phyloP scores from a whole-genome alignment of 1,284 basidiomycete species.

The Malassezia dermatis region DNA sequence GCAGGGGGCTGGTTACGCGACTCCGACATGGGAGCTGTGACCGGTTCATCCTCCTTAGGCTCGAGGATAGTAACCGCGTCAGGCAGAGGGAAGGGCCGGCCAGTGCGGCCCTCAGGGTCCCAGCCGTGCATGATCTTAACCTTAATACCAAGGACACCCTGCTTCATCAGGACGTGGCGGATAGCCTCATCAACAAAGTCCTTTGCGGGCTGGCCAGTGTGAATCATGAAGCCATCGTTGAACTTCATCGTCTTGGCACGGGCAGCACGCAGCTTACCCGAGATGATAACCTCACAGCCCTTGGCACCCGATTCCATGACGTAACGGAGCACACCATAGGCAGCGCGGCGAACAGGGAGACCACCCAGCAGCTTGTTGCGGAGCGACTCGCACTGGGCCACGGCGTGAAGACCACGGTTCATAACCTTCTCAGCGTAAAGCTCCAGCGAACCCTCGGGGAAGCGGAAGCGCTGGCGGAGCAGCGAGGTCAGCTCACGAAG shows the following conservation, averaged over 20 bases:
- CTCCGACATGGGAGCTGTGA: slow-evolving; percentile 47
- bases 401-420: slow-evolving; percentile 94
- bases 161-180: slow-evolving; percentile 93
- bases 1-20: slow-evolving; percentile 31
- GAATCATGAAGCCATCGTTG: slow-evolving; percentile 99
- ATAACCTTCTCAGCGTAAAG: slow-evolving; percentile 99
- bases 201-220: slow-evolving; percentile 94
- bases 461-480: slow-evolving; percentile 99
- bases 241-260: slow-evolving; percentile 99
- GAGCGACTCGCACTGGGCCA: slow-evolving; percentile 96
- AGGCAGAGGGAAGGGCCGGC: slow-evolving; percentile 82
- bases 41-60: slow-evolving; percentile 58
- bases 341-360: slow-evolving; percentile 96
- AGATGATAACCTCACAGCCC: slow-evolving; percentile 99
- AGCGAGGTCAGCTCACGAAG: slow-evolving; percentile 97
- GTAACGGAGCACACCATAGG: slow-evolving; percentile 99
- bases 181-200: slow-evolving; percentile 98
- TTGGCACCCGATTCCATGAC: slow-evolving; percentile 99
- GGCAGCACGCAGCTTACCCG: slow-evolving; percentile 97
- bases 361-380: slow-evolving; percentile 99
- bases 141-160: slow-evolving; percentile 99
- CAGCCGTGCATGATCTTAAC: slow-evolving; percentile 99
- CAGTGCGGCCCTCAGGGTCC: slow-evolving; percentile 68
- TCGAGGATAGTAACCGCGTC: slow-evolving; percentile 87
- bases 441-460: slow-evolving; percentile 94